Evolutionary conservation across 306 rosid species (phyloP).

Genomic region (Fragaria ananassa): DNA sequence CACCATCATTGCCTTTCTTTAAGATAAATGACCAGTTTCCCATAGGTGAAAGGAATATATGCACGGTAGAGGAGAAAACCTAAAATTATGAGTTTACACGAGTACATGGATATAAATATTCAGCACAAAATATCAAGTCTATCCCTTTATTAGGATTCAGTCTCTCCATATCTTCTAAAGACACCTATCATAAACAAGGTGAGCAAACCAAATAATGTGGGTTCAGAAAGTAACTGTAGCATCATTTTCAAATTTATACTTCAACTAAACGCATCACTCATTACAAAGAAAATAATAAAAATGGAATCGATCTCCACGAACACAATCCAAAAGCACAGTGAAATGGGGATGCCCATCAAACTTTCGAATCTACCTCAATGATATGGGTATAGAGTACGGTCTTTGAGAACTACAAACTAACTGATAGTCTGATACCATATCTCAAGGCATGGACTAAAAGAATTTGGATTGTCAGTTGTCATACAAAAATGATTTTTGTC

Average conservation of each 20-base stretch:
- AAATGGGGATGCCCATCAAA: background rate
- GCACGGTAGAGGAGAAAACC: background rate
- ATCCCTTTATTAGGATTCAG: constrained; percentile 10
- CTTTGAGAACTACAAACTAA: background rate
- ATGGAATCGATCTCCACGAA: background rate
- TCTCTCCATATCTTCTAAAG: background rate
- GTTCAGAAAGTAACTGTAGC: background rate
- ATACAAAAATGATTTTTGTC: background rate
- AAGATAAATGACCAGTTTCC: background rate
- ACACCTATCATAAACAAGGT: background rate
- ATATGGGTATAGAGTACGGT: background rate
- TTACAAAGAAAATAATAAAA: background rate
- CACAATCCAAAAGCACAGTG: background rate
- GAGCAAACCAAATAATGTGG: background rate
- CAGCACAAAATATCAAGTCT: background rate
- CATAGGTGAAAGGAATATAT: background rate
- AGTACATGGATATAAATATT: background rate
- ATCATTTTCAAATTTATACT: background rate
- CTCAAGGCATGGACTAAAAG: background rate
- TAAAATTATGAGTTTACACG: background rate
- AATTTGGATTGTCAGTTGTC: background rate
- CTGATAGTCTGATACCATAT: background rate
- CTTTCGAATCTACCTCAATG: background rate
- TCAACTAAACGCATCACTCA: background rate
- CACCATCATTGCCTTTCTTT: too few species aligned